Evolutionary conservation across 2,329 filamentous ascomycete genomes (phyloP), one percentile per base, ranked within the genome.

Genomic region (Aspergillus sp.): DNA sequence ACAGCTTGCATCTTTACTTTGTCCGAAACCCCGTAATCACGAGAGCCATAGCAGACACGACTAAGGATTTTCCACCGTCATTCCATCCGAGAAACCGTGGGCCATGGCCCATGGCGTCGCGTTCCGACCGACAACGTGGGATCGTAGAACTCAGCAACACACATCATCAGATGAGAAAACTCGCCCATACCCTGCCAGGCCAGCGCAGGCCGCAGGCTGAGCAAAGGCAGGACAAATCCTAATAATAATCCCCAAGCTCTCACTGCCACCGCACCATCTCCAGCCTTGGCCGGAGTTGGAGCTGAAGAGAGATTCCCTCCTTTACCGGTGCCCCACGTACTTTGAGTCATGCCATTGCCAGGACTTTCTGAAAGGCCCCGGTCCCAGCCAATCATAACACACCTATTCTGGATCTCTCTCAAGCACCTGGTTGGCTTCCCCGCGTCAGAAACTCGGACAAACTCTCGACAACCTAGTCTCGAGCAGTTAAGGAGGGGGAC

Each of bases 301-400:
- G 37, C 11, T 33, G 21, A 27, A 33, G 27, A 23, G 21, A 48
- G 9, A 45, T 57, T 57, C 56, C 45, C 44, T 53, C 40, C 44
- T 50, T 50, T 57, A 57, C 56, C 50, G 50, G 44, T 8, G 23
- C 44, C 56, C 50, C 56, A 57, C 37, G 56, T 57, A 57, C 43
- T 49, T 57, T 57, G 50, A 54, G 50, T 57, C 56, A 57, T 57
- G 56, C 37, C 44, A 37, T 54, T 57, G 56, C 37, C 44, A 37
- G n/a, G 27, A 11, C 27, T 31, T 31, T 31, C 27, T 31, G 27
- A 31, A 27, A 39, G 25, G 41, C 44, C 33, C 4, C 31, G 27
- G 33, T 47, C 48, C 17, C 14, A 49, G 11, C 50, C 31, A 55
- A 50, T 49, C 19, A 40, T n/a, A 2, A 43, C 27, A 6, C 6